These are phyloP conservation scores for Paecilomyces fulvus DNA, from an alignment of 2,329 filamentous ascomycete species.

Conservation along the genomic window DNA sequence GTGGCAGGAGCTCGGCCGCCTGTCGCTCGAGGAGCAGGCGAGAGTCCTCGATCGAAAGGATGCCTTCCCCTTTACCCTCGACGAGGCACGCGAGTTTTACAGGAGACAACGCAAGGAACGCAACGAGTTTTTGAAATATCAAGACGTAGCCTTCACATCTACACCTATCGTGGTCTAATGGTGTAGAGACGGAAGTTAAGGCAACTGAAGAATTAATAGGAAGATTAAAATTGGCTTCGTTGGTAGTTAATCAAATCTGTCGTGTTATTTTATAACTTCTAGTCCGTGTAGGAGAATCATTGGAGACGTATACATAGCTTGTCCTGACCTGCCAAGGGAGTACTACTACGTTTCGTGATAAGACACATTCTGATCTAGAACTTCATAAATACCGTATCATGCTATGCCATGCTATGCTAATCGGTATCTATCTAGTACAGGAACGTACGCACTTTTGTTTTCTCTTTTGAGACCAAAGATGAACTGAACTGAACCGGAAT, in stretches of 20 bases:
- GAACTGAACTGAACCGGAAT: not conserved
- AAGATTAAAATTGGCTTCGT: too few relatives aligned
- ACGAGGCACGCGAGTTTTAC: not conserved
- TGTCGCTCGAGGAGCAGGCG: not conserved
- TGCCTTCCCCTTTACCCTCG: not conserved
- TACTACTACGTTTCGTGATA: not conserved
- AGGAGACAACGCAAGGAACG: not conserved
- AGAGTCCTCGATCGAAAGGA: not conserved
- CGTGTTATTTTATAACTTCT: too few relatives aligned
- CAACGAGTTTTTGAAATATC: not conserved
- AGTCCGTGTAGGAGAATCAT: too few relatives aligned
- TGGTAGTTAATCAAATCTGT: too few relatives aligned
- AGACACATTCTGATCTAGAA: not conserved
- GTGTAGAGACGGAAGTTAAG: too few relatives aligned
- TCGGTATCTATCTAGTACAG: not conserved
- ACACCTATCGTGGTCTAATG: not conserved
- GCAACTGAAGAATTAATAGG: too few relatives aligned
- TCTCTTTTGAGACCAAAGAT: not conserved
- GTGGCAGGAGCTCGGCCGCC: not conserved
- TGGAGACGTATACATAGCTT: too few relatives aligned
- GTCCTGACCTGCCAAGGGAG: not conserved
- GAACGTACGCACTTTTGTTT: not conserved
- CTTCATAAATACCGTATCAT: not conserved
- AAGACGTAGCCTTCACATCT: not conserved
- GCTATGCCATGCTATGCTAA: not conserved